phyloP scores from a whole-genome alignment of 1,284 basidiomycete species.

The Puccinia novopanici region DNA sequence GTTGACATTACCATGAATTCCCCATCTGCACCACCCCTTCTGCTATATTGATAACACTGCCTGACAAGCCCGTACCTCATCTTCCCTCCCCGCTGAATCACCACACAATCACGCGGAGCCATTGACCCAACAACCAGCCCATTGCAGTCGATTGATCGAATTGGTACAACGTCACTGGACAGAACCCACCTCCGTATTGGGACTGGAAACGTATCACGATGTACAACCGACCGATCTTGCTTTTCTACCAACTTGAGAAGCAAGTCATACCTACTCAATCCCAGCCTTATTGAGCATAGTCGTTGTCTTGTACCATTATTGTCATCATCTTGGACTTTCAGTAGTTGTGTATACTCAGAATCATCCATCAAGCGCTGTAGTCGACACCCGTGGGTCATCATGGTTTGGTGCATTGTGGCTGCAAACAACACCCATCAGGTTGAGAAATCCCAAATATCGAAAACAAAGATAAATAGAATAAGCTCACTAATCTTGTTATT shows the following conservation, averaged over 20 bases:
- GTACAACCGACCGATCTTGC: not conserved
- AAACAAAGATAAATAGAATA: no score
- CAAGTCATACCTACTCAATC: not conserved
- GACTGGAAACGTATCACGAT: not conserved
- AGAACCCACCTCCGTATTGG: not conserved
- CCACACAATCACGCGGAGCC: constrained; percentile 17
- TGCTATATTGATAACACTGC: not conserved
- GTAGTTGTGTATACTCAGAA: no score
- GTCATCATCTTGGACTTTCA: not conserved
- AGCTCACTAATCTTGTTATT: not conserved
- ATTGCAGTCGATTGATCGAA: no score
- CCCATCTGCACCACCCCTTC: no score
- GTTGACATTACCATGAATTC: not conserved
- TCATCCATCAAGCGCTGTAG: not conserved
- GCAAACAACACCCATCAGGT: no score
- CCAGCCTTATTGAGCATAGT: not conserved
- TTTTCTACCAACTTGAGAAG: not conserved
- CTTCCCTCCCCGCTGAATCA: not conserved
- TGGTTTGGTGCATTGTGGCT: not conserved
- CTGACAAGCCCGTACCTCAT: not conserved
- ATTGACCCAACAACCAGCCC: not conserved
- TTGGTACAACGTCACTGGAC: no score
- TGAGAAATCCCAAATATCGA: no score
- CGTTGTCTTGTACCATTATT: not conserved
- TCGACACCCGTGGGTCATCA: constrained; percentile 3